Conservation (phyloP, 2,329 filamentous ascomycete species). For the Pseudogymnoascus sp. region DNA sequence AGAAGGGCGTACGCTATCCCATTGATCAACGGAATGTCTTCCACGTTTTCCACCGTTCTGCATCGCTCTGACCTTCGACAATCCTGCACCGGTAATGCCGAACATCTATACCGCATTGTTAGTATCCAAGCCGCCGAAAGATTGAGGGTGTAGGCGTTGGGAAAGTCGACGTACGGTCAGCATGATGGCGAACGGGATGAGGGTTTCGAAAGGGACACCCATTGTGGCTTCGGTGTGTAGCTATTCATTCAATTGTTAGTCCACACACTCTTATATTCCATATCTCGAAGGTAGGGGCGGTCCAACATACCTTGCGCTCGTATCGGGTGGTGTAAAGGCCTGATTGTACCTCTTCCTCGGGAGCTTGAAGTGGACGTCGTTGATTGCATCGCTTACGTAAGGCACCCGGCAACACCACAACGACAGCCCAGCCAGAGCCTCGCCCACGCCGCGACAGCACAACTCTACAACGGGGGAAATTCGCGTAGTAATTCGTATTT, state of each 20-base stretch:
- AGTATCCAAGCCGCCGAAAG: not conserved
- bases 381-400: constrained; percentile 10
- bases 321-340: constrained; percentile 10
- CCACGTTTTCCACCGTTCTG: constrained; percentile 33
- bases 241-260: constrained; percentile 1
- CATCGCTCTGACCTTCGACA: constrained; percentile 31
- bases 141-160: not conserved
- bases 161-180: constrained; percentile 25
- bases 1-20: constrained; percentile 30
- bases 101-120: constrained; percentile 31
- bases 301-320: constrained; percentile 3
- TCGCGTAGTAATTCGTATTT: constrained; percentile 22
- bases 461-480: constrained; percentile 21
- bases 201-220: constrained; percentile 34
- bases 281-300: not conserved
- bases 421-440: constrained; percentile 11
- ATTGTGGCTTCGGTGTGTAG: constrained; percentile 22
- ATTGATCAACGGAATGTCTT: constrained; percentile 32
- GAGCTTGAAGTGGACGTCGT: constrained; percentile 8
- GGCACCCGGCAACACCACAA: constrained; percentile 9
- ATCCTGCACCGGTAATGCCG: constrained; percentile 30
- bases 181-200: constrained; percentile 34
- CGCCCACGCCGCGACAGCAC: constrained; percentile 14
- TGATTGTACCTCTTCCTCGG: constrained; percentile 1
- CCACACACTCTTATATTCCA: not conserved